phyloP scores from a whole-genome alignment of 345 rosid species.

The Conringia planisiliqua region DNA sequence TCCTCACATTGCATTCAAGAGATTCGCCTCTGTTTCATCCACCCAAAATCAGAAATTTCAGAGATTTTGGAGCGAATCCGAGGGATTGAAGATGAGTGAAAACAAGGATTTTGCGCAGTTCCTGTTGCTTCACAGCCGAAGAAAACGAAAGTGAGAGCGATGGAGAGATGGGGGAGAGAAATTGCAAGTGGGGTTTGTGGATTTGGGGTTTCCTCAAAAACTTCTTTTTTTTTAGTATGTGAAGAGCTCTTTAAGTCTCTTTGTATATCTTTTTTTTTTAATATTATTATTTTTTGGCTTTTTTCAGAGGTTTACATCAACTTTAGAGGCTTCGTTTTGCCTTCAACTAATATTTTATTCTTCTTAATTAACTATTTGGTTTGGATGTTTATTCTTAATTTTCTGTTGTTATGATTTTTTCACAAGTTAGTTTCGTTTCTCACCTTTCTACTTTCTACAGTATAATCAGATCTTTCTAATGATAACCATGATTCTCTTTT shows the following conservation, averaged over 20 bases:
- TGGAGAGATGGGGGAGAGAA: slow-evolving; percentile 34
- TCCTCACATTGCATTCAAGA: slow-evolving; percentile 52
- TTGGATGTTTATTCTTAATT: slow-evolving; percentile 26
- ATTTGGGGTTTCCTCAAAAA: slow-evolving; percentile 39
- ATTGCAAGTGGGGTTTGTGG: slow-evolving; percentile 37
- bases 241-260: slow-evolving; percentile 25
- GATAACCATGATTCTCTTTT: not conserved
- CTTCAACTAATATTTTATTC: slow-evolving; percentile 18
- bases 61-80: slow-evolving; percentile 17
- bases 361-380: not conserved
- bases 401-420: not conserved
- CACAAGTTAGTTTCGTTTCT: not conserved
- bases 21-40: not conserved
- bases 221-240: slow-evolving; percentile 8
- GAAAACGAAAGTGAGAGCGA: slow-evolving; percentile 24
- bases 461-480: not conserved
- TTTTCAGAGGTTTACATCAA: slow-evolving; percentile 27
- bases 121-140: slow-evolving; percentile 17
- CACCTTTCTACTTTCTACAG: slow-evolving; percentile 9
- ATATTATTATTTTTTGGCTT: slow-evolving; percentile 17
- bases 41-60: not conserved
- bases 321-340: slow-evolving; percentile 23
- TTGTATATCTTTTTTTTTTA: not conserved
- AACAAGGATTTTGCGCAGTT: slow-evolving; percentile 22
- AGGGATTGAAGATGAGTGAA: not conserved